These are phyloP conservation scores for Knufia fluminis DNA, from an alignment of 2,329 filamentous ascomycete genomes.

Conservation along the genomic window DNA sequence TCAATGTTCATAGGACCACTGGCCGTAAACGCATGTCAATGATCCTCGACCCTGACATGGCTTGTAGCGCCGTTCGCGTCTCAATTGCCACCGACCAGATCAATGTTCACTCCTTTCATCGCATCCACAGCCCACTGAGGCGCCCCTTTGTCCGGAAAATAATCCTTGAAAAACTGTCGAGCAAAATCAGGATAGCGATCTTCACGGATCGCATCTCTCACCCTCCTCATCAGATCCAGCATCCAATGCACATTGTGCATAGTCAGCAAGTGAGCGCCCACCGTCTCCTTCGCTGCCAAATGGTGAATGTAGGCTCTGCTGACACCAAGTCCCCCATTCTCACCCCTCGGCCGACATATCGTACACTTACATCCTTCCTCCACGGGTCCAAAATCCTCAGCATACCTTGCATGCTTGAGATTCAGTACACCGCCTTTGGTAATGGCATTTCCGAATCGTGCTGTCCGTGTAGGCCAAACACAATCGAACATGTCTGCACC, in stretches of 20 bases:
- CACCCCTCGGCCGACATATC: slow-evolving; percentile 58
- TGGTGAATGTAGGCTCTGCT: slow-evolving; percentile 88
- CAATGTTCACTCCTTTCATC: slow-evolving; percentile 67
- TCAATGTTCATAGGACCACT: too few relatives aligned
- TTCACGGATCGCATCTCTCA: slow-evolving; percentile 67
- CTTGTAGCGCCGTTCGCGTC: too few relatives aligned
- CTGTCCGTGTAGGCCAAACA: slow-evolving; percentile 94
- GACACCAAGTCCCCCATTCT: slow-evolving; percentile 63
- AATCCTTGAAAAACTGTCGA: slow-evolving; percentile 63
- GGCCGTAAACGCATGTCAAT: too few relatives aligned
- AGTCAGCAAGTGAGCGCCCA: slow-evolving; percentile 66
- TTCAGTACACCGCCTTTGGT: slow-evolving; percentile 76
- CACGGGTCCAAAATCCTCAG: slow-evolving; percentile 71
- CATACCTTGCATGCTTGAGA: slow-evolving; percentile 65
- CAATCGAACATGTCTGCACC: slow-evolving; percentile 99
- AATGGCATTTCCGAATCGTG: slow-evolving; percentile 89
- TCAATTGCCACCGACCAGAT: slow-evolving; percentile 29
- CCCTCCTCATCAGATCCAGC: slow-evolving; percentile 68
- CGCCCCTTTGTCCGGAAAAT: slow-evolving; percentile 60
- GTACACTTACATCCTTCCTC: slow-evolving; percentile 73
- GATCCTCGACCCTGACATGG: too few relatives aligned
- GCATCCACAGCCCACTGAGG: slow-evolving; percentile 80
- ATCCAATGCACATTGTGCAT: slow-evolving; percentile 96
- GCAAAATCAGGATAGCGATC: slow-evolving; percentile 74
- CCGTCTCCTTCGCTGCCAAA: slow-evolving; percentile 87